Evolutionary conservation across 2,329 filamentous ascomycete genomes (phyloP).

Genomic region (Penicillium crustosum): DNA sequence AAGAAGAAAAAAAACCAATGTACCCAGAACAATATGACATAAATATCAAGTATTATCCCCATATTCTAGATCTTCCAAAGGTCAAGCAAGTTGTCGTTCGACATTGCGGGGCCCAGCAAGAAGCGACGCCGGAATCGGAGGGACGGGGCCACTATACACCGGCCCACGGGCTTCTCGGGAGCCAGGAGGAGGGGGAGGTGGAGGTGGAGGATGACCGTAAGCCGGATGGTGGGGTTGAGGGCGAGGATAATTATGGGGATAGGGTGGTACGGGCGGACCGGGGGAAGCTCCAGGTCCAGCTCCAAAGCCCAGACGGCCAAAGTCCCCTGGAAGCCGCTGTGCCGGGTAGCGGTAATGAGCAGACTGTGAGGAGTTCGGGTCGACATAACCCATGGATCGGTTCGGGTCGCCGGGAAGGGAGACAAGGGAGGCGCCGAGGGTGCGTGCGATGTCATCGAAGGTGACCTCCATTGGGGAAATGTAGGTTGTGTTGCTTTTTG

Average conservation of each 20-base stretch:
- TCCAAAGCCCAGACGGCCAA: constrained; percentile 19
- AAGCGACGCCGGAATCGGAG: constrained; percentile 24
- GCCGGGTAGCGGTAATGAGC: constrained; percentile 21
- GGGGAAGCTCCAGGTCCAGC: constrained; percentile 3
- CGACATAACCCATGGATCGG: constrained; percentile 26
- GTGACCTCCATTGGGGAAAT: constrained; percentile 94
- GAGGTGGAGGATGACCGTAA: constrained; percentile 6
- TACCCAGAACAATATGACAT: background rate
- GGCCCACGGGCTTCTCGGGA: constrained; percentile 17
- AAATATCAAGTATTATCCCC: background rate
- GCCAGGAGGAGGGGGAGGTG: constrained; percentile 19
- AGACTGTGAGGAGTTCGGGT: constrained; percentile 5
- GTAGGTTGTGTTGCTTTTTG: constrained; percentile 77
- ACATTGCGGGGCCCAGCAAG: constrained; percentile 33
- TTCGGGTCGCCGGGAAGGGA: constrained; percentile 60
- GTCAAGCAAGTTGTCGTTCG: constrained; percentile 41
- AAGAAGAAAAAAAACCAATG: background rate
- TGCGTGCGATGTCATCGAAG: constrained; percentile 79
- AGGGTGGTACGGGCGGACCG: constrained; percentile 13
- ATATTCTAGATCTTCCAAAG: background rate
- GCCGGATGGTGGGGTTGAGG: constrained; percentile 1
- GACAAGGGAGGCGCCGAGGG: constrained; percentile 69
- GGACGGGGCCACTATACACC: constrained; percentile 18
- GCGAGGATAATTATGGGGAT: constrained; percentile 13
- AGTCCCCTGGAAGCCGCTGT: constrained; percentile 22